A percentile compares a stretch with the other conserved stretches of the same genome.
These are phyloP conservation scores for Aspergillus tubingensis DNA, from an alignment of 2,329 filamentous ascomycete species.

Conservation along the genomic window DNA sequence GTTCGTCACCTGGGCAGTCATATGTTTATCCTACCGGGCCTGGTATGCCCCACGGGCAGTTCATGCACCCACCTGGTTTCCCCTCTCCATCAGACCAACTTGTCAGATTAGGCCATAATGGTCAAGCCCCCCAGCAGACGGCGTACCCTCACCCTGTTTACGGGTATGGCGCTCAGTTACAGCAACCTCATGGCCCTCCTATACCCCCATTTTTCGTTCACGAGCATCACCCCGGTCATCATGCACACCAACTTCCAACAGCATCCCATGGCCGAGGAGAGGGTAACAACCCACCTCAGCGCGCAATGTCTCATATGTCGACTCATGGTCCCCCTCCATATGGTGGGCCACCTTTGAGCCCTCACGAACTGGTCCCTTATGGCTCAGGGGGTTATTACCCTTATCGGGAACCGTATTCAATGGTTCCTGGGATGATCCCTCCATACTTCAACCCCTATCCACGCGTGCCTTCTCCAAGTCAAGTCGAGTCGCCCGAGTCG, in stretches of 20 bases:
- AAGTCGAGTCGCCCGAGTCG: constrained; percentile 29
- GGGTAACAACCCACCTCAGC: constrained; percentile 34
- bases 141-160: constrained; percentile 32
- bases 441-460: constrained; percentile 41
- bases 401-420: constrained; percentile 37
- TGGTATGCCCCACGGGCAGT: constrained; percentile 27
- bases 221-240: constrained; percentile 32
- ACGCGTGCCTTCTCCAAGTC: constrained; percentile 36
- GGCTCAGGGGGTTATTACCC: constrained; percentile 36
- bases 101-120: constrained; percentile 32
- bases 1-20: constrained; percentile 43
- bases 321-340: constrained; percentile 33
- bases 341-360: constrained; percentile 32
- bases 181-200: constrained; percentile 26
- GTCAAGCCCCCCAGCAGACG: constrained; percentile 25
- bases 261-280: constrained; percentile 30
- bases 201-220: constrained; percentile 33
- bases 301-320: constrained; percentile 29
- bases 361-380: constrained; percentile 44
- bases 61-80: constrained; percentile 27
- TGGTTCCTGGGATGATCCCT: constrained; percentile 39
- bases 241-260: constrained; percentile 23
- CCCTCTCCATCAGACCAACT: constrained; percentile 36
- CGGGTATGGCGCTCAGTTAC: constrained; percentile 33
- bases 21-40: constrained; percentile 37